phyloP scores from a whole-genome alignment of 805 yeast species.

The Grigorovia yakushimaensis region DNA sequence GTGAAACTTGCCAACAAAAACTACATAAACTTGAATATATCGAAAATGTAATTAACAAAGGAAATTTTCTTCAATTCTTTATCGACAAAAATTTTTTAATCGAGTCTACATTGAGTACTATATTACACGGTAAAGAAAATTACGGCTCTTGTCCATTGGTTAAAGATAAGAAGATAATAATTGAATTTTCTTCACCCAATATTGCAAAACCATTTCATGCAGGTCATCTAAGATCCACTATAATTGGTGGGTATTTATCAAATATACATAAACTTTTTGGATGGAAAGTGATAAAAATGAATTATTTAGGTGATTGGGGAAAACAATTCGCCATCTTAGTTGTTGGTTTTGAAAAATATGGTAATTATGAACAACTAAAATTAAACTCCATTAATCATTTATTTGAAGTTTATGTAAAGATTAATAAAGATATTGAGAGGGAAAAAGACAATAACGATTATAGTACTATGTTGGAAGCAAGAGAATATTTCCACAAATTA shows the following conservation, averaged over 20 bases:
- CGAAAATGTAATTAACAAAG: constrained; percentile 66
- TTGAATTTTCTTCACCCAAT: constrained; percentile 96
- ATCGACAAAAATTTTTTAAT: constrained; percentile 59
- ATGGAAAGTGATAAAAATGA: constrained; percentile 85
- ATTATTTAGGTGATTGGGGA: constrained; percentile 99
- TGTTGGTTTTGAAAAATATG: constrained; percentile 81
- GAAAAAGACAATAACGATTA: constrained; percentile 17
- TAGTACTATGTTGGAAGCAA: constrained; percentile 71
- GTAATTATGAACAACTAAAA: constrained; percentile 60
- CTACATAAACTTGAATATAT: constrained; percentile 36
- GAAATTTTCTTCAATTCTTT: constrained; percentile 86
- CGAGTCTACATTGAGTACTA: constrained; percentile 57
- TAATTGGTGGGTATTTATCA: constrained; percentile 91
- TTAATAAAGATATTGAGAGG: constrained; percentile 63
- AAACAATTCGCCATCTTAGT: constrained; percentile 96
- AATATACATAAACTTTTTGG: constrained; percentile 86
- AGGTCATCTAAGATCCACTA: constrained; percentile 95
- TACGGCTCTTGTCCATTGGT: constrained; percentile 77
- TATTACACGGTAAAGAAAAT: constrained; percentile 44
- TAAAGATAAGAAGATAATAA: constrained; percentile 53
- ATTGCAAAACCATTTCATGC: constrained; percentile 99
- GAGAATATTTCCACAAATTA: constrained; percentile 80
- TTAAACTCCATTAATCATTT: constrained; percentile 87
- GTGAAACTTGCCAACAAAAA: too few species aligned
- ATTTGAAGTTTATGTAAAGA: constrained; percentile 83